These are phyloP conservation scores for Trebouxia gelatinosa DNA, from an alignment of 163 green algal genomes.

Conservation along the genomic window DNA sequence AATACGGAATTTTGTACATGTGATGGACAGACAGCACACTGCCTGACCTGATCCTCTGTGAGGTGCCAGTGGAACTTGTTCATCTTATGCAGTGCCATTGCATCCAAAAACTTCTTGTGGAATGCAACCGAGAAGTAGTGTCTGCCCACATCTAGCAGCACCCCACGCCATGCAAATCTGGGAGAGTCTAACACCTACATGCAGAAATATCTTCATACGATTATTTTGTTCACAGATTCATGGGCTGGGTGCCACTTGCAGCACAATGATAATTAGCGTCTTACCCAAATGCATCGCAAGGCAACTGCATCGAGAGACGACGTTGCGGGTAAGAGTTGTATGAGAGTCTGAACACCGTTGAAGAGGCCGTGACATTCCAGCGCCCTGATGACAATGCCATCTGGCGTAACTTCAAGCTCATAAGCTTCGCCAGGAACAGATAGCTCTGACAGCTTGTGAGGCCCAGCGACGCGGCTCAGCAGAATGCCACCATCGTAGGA, in stretches of 20 bases:
- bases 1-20: too few species aligned
- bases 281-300: constrained; percentile 16
- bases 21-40: too few species aligned
- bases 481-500: constrained; percentile 10
- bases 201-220: too few species aligned
- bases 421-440: constrained; percentile 47
- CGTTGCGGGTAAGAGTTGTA: constrained; percentile 51
- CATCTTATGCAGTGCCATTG: constrained; percentile 65
- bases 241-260: too few species aligned
- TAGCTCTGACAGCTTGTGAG: neutral
- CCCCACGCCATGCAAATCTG: constrained; percentile 62
- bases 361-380: constrained; percentile 50
- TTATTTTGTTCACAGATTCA: too few species aligned
- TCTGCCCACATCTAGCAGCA: constrained; percentile 65
- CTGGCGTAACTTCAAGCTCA: constrained; percentile 34
- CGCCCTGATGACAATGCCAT: constrained; percentile 38
- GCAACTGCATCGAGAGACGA: constrained; percentile 2
- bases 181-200: constrained; percentile 60
- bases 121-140: constrained; percentile 64
- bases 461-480: neutral
- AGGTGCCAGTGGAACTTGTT: constrained; percentile 76
- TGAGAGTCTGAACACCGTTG: constrained; percentile 59
- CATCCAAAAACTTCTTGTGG: constrained; percentile 61
- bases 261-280: too few species aligned
- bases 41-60: constrained; percentile 70